Evolutionary conservation across 805 yeast genomes (phyloP).

Genomic region (Candida awuae): DNA sequence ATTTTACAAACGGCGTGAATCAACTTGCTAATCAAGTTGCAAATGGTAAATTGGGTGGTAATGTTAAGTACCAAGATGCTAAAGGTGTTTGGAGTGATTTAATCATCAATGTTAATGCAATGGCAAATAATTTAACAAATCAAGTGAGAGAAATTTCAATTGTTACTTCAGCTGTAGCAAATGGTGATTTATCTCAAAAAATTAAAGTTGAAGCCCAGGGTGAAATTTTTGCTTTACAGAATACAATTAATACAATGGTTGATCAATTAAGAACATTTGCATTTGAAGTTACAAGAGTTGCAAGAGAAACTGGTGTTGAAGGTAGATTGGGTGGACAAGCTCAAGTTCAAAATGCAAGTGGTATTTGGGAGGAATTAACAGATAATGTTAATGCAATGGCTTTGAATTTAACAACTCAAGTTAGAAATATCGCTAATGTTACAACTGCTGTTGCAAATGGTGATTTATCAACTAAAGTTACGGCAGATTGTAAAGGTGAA

Average conservation of each 20-base stretch:
- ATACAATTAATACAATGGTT: constrained; percentile 84
- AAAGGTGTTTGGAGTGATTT: constrained; percentile 84
- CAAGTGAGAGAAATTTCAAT: constrained; percentile 87
- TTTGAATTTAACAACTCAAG: constrained; percentile 76
- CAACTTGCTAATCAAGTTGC: constrained; percentile 87
- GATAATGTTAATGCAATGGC: constrained; percentile 92
- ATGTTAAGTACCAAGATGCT: constrained; percentile 75
- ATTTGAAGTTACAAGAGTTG: constrained; percentile 78
- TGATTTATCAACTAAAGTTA: constrained; percentile 70
- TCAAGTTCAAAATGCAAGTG: constrained; percentile 66
- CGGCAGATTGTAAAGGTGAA: constrained; percentile 80
- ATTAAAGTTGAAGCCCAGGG: constrained; percentile 91
- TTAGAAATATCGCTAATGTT: constrained; percentile 78
- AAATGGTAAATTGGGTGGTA: constrained; percentile 85
- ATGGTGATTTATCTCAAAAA: constrained; percentile 75
- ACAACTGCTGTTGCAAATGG: constrained; percentile 86
- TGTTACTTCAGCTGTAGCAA: constrained; percentile 82
- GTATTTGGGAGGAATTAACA: constrained; percentile 81
- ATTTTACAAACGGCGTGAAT: constrained; percentile 74
- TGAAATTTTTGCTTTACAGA: constrained; percentile 75
- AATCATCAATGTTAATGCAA: constrained; percentile 76
- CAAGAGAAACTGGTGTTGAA: constrained; percentile 84
- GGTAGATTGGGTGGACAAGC: constrained; percentile 90
- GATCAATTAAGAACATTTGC: constrained; percentile 78
- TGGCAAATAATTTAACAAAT: constrained; percentile 81